phyloP scores from a whole-genome alignment of 345 rosid genomes.

The Hibiscus syriacus region DNA sequence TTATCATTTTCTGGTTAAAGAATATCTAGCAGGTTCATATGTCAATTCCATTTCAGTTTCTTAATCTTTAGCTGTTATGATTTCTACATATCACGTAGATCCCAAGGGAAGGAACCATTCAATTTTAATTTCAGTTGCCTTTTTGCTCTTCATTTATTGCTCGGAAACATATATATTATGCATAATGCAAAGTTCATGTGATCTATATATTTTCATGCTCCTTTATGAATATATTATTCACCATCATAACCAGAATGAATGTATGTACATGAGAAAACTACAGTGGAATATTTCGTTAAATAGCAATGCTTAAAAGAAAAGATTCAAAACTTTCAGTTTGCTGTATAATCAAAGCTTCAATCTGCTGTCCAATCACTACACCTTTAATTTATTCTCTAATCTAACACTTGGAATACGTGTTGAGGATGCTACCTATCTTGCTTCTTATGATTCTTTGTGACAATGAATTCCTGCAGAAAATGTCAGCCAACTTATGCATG shows the following conservation, averaged over 20 bases:
- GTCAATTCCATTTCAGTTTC: neutral
- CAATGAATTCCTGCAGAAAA: neutral
- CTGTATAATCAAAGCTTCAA: too few species aligned
- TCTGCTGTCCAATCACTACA: slow-evolving; percentile 7
- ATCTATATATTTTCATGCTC: too few species aligned
- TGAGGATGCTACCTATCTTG: neutral
- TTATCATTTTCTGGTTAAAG: neutral
- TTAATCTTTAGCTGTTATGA: neutral
- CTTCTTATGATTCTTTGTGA: slow-evolving; percentile 3
- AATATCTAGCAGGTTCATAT: neutral
- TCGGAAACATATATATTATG: too few species aligned
- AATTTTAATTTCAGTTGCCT: neutral
- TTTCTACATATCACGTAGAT: neutral
- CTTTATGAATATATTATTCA: too few species aligned
- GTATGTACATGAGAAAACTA: neutral
- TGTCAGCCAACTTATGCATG: neutral
- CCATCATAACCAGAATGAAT: too few species aligned
- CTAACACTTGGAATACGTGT: neutral
- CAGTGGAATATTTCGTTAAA: neutral
- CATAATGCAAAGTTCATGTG: too few species aligned
- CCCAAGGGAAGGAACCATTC: neutral
- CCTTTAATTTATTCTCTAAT: neutral
- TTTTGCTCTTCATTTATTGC: neutral
- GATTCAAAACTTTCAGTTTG: neutral
- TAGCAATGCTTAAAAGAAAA: neutral